These are phyloP conservation scores for Nakazawaea molendinolei DNA, from an alignment of 805 yeast species.

Conservation along the genomic window DNA sequence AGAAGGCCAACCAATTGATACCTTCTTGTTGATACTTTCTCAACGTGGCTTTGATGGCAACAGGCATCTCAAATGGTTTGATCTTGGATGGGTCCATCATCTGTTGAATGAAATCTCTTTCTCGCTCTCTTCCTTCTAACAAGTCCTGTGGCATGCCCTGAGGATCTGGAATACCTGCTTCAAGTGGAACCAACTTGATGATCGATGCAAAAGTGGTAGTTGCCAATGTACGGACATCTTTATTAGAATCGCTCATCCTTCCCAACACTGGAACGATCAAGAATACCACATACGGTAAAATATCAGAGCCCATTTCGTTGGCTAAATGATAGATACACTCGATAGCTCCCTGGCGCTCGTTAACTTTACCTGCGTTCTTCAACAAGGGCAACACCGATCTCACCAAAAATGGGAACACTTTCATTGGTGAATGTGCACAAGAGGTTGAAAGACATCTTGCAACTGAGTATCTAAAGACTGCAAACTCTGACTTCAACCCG, in stretches of 20 bases:
- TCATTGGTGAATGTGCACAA: constrained; percentile 60
- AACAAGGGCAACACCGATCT: constrained; percentile 72
- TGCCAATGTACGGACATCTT: constrained; percentile 81
- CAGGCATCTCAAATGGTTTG: constrained; percentile 82
- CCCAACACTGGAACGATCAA: constrained; percentile 95
- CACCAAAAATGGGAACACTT: constrained; percentile 75
- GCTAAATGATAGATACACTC: constrained; percentile 87
- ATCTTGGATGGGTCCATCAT: constrained; percentile 97
- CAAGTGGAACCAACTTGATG: constrained; percentile 91
- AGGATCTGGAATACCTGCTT: constrained; percentile 96
- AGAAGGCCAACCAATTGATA: constrained; percentile 94
- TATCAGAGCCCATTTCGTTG: constrained; percentile 76
- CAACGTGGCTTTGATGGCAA: constrained; percentile 84
- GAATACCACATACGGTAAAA: constrained; percentile 91
- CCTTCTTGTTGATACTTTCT: constrained; percentile 98
- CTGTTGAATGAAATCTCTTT: constrained; percentile 89
- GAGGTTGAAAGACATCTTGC: constrained; percentile 84
- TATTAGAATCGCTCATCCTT: constrained; percentile 93
- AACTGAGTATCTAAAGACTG: constrained; percentile 85
- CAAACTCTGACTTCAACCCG: constrained; percentile 58
- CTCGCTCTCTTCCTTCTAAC: constrained; percentile 84
- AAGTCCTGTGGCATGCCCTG: constrained; percentile 80
- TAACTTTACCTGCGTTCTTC: constrained; percentile 63
- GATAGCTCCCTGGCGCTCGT: constrained; percentile 86
- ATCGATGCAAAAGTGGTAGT: constrained; percentile 96